Base-by-base conservation (phyloP, 208 protist species). In the Trichomonas vaginalis region DNA sequence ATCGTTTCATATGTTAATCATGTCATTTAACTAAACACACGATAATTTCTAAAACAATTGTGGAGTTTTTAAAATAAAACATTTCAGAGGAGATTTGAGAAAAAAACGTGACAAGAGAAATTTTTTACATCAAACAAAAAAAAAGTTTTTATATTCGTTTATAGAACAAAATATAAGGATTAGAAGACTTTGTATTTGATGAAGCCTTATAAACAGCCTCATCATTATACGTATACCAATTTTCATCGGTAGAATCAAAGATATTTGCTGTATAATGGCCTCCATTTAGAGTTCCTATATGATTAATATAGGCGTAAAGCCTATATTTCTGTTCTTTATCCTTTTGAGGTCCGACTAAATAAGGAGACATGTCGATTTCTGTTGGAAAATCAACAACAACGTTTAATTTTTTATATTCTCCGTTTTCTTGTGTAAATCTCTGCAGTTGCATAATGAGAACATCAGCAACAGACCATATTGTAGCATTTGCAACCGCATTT, bases 381-480 rank as follows among this genome's bases (percentile, higher is more conserved):
- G 48, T 23, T 42, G 87, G 87, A 37, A 62, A 56, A 56, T 62
- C 45, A 42, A 95, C 35, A 42, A 10, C 32, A 10, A 1, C n/a
- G 10, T 39, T 42, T 14, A 62, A 14, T 39, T 95, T 95, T n/a
- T 56, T 61, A 95, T 39, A 61, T 47, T 48, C 9, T 35, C 47
- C 42, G 27, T 61, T 39, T 40, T 39, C 56, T 42, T 56, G 12
- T 35, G 12, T 35, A 21, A 95, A 95, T 48, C 87, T 48, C 56
- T 95, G 32, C 2, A 95, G 14, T 47, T 95, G 87, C 6, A 95
- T 14, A 39, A 95, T 95, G 0, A 95, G 10, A 56, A 56, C 56
- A 39, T 95, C 47, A 95, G 87, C n/a, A 62, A 95, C 42, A 61
- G n/a, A 47, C 87, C 87, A 95, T 35, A 95, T n/a, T n/a, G 17